Evolutionary conservation across 495 filamentous ascomycete species (phyloP).

Genomic region (Aspergillus steynii): DNA sequence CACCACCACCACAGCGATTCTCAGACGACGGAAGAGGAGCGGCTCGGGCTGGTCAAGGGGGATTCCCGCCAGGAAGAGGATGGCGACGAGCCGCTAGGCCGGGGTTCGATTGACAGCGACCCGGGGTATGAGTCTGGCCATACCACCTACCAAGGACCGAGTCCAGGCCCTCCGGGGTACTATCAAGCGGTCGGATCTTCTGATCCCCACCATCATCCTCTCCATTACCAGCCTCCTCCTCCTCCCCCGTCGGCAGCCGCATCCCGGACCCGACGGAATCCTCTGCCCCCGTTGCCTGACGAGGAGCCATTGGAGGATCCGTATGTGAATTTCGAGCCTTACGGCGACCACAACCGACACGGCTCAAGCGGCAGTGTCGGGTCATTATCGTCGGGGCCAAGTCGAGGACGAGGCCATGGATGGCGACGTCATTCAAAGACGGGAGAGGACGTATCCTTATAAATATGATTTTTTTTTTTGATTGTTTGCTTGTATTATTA

Average conservation of each 20-base stretch:
- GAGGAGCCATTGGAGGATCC: slow-evolving; percentile 17
- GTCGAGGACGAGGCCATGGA: slow-evolving; percentile 23
- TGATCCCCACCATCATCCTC: slow-evolving; percentile 1
- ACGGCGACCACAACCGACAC: not conserved
- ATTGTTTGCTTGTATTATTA: not conserved
- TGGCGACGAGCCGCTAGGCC: slow-evolving; percentile 35
- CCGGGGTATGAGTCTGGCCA: slow-evolving; percentile 16
- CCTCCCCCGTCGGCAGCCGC: slow-evolving; percentile 11
- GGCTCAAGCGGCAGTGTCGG: slow-evolving; percentile 14
- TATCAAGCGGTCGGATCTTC: slow-evolving; percentile 2
- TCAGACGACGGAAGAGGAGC: slow-evolving; percentile 76
- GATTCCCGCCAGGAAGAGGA: slow-evolving; percentile 46
- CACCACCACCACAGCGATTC: slow-evolving; percentile 26
- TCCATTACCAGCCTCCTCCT: not conserved
- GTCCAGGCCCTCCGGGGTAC: not conserved
- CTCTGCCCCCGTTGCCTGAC: slow-evolving; percentile 23
- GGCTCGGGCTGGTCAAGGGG: slow-evolving; percentile 80
- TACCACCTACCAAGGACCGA: not conserved
- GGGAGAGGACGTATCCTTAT: not conserved
- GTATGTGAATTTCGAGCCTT: not conserved
- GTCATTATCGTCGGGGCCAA: slow-evolving; percentile 11
- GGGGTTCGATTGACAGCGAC: slow-evolving; percentile 27
- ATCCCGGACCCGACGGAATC: slow-evolving; percentile 19
- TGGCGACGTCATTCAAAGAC: slow-evolving; percentile 33
- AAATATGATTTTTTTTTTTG: not conserved